Conservation (phyloP, 371 early-diverging fungal genomes). For the Amoeboaphelidium protococcarum region DNA sequence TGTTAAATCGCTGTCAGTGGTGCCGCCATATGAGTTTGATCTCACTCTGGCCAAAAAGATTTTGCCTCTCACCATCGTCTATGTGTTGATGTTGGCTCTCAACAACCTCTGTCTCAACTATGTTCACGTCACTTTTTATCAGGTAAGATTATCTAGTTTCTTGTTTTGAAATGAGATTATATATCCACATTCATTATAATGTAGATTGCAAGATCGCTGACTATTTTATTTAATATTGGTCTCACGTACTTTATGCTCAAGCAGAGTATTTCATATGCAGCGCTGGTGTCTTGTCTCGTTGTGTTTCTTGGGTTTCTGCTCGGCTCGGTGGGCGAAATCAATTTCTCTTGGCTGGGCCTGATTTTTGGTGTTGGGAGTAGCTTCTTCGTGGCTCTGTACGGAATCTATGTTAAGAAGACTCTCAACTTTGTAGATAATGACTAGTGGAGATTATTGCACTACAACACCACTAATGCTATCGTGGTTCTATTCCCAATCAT, state of each 20-base stretch:
- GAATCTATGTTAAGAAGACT: constrained; percentile 45
- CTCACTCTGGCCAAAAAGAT: constrained; percentile 22
- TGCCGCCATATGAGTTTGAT: constrained; percentile 39
- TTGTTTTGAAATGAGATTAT: too few species aligned
- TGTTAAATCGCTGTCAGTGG: constrained; percentile 25
- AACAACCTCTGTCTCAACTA: constrained; percentile 37
- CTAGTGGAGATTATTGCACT: constrained; percentile 39
- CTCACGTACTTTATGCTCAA: constrained; percentile 33
- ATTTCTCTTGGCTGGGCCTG: constrained; percentile 36
- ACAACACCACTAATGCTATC: constrained; percentile 37
- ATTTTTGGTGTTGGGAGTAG: constrained; percentile 35
- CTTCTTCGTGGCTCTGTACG: constrained; percentile 40
- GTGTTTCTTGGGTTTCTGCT: constrained; percentile 37
- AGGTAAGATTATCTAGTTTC: too few species aligned
- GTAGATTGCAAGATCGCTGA: constrained; percentile 36
- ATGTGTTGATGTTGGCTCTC: constrained; percentile 37
- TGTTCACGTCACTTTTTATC: constrained; percentile 42
- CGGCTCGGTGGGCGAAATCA: constrained; percentile 37
- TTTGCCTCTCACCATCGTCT: constrained; percentile 32
- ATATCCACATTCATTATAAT: too few species aligned
- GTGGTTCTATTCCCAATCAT: constrained; percentile 27
- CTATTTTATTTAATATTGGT: constrained; percentile 38
- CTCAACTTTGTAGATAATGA: constrained; percentile 31
- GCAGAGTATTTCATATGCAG: constrained; percentile 22
- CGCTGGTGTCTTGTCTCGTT: constrained; percentile 28